phyloP scores from a whole-genome alignment of 2,329 filamentous ascomycete genomes.

The Cladosporium sp. region DNA sequence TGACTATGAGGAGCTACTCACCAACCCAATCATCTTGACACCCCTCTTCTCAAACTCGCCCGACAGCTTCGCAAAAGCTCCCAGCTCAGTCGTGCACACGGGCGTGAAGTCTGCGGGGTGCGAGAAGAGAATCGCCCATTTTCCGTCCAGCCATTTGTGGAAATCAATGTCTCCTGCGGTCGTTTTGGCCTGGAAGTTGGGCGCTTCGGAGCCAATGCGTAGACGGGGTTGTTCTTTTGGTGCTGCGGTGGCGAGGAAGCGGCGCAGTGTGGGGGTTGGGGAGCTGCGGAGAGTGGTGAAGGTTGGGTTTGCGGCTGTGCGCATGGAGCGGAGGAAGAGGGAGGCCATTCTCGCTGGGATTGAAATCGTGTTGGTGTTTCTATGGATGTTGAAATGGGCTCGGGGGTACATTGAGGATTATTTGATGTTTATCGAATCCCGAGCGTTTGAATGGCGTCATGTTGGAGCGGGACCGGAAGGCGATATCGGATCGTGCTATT shows the following conservation, averaged over 20 bases:
- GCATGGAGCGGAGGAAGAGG: constrained; percentile 7
- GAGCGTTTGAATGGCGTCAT: constrained; percentile 5
- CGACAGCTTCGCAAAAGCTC: constrained; percentile 85
- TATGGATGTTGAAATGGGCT: background rate
- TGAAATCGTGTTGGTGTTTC: background rate
- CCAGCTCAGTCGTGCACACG: constrained; percentile 93
- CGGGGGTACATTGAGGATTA: background rate
- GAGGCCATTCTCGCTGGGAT: background rate
- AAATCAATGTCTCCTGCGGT: constrained; percentile 73
- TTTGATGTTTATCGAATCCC: background rate
- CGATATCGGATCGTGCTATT: background rate
- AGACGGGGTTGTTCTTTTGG: constrained; percentile 35
- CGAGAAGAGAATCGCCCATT: constrained; percentile 78
- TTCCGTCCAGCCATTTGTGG: constrained; percentile 74
- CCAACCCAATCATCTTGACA: constrained; percentile 86
- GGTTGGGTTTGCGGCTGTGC: background rate
- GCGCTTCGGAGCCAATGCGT: constrained; percentile 54
- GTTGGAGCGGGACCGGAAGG: background rate
- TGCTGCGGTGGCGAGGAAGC: constrained; percentile 23
- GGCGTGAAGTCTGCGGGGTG: constrained; percentile 88
- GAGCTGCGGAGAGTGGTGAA: constrained; percentile 4
- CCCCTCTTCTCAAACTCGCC: constrained; percentile 81
- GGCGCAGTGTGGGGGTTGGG: constrained; percentile 22
- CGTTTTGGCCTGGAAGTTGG: constrained; percentile 80
- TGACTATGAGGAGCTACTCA: constrained; percentile 28